A percentile compares a stretch with the other conserved stretches of the same genome.
These are phyloP conservation scores for Phytophthora macrochlamydospora DNA, from an alignment of 352 stramenopile species.

Conservation along the genomic window DNA sequence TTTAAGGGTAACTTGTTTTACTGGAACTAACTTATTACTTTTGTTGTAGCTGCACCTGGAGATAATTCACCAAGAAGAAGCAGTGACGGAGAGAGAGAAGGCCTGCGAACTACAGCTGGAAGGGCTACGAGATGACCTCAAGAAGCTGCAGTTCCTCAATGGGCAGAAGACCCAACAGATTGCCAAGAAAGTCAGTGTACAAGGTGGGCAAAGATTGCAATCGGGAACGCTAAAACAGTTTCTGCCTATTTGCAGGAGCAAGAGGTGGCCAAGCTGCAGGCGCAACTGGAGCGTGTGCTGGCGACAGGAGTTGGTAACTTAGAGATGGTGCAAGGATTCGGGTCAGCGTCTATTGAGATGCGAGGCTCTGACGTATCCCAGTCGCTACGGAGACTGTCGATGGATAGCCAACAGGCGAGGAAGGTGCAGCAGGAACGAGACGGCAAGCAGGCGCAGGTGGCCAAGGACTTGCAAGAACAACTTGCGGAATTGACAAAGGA, in stretches of 20 bases:
- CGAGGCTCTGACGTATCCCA: slow-evolving; percentile 22
- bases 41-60: slow-evolving; percentile 65
- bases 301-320: slow-evolving; percentile 33
- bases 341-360: slow-evolving; percentile 40
- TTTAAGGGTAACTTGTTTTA: neutral
- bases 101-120: slow-evolving; percentile 68
- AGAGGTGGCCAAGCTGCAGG: slow-evolving; percentile 67
- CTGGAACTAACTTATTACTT: neutral
- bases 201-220: too few relatives aligned
- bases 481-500: slow-evolving; percentile 50
- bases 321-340: slow-evolving; percentile 4
- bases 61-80: slow-evolving; percentile 84
- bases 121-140: slow-evolving; percentile 70
- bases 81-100: slow-evolving; percentile 67
- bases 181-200: slow-evolving; percentile 52
- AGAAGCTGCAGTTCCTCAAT: slow-evolving; percentile 75
- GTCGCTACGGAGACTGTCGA: slow-evolving; percentile 22
- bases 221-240: neutral
- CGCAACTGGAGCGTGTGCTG: slow-evolving; percentile 64
- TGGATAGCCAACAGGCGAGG: slow-evolving; percentile 28
- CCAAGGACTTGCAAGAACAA: slow-evolving; percentile 53
- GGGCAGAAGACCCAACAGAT: slow-evolving; percentile 58
- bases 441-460: slow-evolving; percentile 33
- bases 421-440: slow-evolving; percentile 23
- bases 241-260: slow-evolving; percentile 44